Evolutionary conservation across 2,329 filamentous ascomycete species (phyloP), one percentile per base, ranked within the genome.

Genomic region (Camillea tinctor): DNA sequence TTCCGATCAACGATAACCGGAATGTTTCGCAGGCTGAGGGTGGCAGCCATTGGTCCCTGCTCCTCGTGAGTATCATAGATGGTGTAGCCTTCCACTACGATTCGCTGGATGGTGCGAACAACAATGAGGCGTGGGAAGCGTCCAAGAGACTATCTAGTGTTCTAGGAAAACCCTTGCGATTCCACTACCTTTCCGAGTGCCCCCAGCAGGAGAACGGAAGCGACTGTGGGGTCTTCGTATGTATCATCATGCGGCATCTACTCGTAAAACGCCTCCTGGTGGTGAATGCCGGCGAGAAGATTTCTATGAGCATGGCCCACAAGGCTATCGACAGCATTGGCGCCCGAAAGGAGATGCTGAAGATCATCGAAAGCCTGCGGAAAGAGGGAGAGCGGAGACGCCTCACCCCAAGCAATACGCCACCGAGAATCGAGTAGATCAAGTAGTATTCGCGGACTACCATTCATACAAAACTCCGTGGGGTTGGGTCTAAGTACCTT

Each of bases 61-160:
- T 99, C 0, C 85, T 99, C 2, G 93, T 99, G 30, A 93, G 89
- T 13, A 84, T 93, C 49, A 87, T 96, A 54, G 95, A 99, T 72
- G 88, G 92, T 8, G 88, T 97, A 2, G 92, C 94, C 0, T 99
- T 99, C 75, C 95, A 99, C 80, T 99, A 99, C 78, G 95, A 99
- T 77, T 94, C 90, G 1, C 81, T 98, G 23, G 84, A 85, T 1
- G 87, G 88, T 1, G 84, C 86, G 48, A 98, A 99, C 75, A 84
- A 86, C 61, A 78, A 82, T 50, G 91, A 96, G 66, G 95, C 92
- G 0, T 82, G 84, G 55, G 78, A 84, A 1, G 89, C 90, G 6
- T 86, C 89, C 0, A 77, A 84, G 53, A 91, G 92, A 69, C 81
- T 99, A 50, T 81, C 84, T 23, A 78, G 80, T 30, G 78, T 98